Evolutionary conservation across 1,284 basidiomycete species (phyloP).

Genomic region (Ganoderma multipileum): DNA sequence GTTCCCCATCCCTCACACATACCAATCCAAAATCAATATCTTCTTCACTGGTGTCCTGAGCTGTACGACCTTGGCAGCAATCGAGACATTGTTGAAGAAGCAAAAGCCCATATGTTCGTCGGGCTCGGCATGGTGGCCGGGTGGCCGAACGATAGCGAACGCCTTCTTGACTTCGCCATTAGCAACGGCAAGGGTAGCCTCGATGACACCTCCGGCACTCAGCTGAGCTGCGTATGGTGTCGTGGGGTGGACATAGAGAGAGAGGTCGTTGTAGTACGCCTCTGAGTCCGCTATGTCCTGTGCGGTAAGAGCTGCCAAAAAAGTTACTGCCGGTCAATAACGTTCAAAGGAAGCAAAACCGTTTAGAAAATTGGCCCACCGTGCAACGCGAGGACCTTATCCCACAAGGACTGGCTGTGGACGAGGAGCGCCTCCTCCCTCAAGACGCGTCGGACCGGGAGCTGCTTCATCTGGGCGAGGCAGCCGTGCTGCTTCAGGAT

Average conservation of each 20-base stretch:
- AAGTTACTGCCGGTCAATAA: not conserved
- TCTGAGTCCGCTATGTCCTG: conserved; percentile 78
- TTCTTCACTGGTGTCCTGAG: conserved; percentile 73
- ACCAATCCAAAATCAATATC: conserved; percentile 97
- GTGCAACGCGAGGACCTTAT: conserved; percentile 83
- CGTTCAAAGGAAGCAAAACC: not conserved
- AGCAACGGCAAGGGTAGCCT: conserved; percentile 89
- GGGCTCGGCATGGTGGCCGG: conserved; percentile 98
- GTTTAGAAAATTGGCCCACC: conserved; percentile 47
- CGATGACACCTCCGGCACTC: conserved; percentile 95
- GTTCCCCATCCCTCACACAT: conserved; percentile 40
- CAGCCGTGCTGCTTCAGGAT: conserved; percentile 69
- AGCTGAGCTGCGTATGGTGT: conserved; percentile 88
- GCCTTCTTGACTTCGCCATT: conserved; percentile 84
- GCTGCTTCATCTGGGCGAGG: conserved; percentile 75
- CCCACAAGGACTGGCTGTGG: conserved; percentile 91
- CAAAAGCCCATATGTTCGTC: conserved; percentile 99
- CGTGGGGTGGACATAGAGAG: conserved; percentile 89
- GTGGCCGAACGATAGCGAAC: conserved; percentile 96
- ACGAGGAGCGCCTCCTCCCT: conserved; percentile 87
- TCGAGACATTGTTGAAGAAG: conserved; percentile 98
- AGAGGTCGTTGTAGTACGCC: conserved; percentile 87
- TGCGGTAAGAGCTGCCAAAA: conserved; percentile 65
- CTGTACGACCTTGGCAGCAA: conserved; percentile 86
- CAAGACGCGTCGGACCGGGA: conserved; percentile 79